phyloP scores from a whole-genome alignment of 1,284 basidiomycete genomes.

The Polyporus tsugae region DNA sequence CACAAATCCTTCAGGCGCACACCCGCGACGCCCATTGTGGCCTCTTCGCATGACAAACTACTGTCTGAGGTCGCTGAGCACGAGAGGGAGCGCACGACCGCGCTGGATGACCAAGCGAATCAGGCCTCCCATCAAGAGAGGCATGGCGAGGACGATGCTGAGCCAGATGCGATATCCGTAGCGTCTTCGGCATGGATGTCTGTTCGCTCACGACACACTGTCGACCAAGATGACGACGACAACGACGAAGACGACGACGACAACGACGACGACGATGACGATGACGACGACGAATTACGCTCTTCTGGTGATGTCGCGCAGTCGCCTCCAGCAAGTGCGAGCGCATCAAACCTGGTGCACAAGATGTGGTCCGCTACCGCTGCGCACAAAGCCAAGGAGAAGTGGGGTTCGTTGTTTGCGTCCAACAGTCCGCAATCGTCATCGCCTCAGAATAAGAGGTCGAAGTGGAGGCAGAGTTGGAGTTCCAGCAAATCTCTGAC shows the following conservation, averaged over 20 bases:
- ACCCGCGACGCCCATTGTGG: slow-evolving; percentile 39
- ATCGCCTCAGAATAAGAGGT: slow-evolving; percentile 12
- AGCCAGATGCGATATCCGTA: slow-evolving; percentile 54
- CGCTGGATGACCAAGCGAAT: slow-evolving; percentile 34
- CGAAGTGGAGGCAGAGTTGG: slow-evolving; percentile 32
- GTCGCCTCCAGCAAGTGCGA: slow-evolving; percentile 32
- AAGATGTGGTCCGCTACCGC: slow-evolving; percentile 53
- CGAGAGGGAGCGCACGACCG: slow-evolving; percentile 35
- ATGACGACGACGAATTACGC: slow-evolving; percentile 28
- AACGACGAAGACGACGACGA: slow-evolving; percentile 57
- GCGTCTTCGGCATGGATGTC: slow-evolving; percentile 63
- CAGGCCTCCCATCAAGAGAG: slow-evolving; percentile 32
- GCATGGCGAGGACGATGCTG: slow-evolving; percentile 50
- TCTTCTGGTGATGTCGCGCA: slow-evolving; percentile 33
- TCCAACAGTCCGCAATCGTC: slow-evolving; percentile 18
- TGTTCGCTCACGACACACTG: slow-evolving; percentile 52
- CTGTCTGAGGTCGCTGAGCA: slow-evolving; percentile 52
- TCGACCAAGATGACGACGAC: slow-evolving; percentile 53
- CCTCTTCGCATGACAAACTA: slow-evolving; percentile 37
- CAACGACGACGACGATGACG: slow-evolving; percentile 40
- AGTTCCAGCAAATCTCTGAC: slow-evolving; percentile 20
- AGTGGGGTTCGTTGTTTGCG: slow-evolving; percentile 51
- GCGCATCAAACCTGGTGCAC: slow-evolving; percentile 37
- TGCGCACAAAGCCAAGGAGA: slow-evolving; percentile 66
- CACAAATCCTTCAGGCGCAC: slow-evolving; percentile 42